Conservation (phyloP, 2,329 filamentous ascomycete genomes). For the Westerdykella ornata region DNA sequence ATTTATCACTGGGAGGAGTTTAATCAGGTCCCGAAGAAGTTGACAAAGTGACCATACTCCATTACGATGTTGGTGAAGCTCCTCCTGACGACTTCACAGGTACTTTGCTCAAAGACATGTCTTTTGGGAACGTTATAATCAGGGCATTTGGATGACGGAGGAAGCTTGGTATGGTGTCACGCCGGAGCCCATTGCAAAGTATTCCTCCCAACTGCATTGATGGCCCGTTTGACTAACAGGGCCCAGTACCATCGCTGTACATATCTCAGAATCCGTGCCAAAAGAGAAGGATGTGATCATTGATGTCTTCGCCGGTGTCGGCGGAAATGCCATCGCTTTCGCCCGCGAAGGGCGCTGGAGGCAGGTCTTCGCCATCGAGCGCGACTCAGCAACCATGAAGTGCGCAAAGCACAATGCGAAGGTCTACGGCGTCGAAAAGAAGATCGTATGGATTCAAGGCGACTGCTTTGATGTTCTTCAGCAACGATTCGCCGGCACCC, state of each 20-base stretch:
- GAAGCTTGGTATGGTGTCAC: conserved; percentile 97
- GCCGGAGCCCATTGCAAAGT: conserved; percentile 84
- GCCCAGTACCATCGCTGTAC: conserved; percentile 62
- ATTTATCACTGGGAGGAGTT: conserved; percentile 62
- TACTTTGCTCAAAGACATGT: conserved; percentile 87
- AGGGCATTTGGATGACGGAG: conserved; percentile 84
- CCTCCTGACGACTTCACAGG: conserved; percentile 41
- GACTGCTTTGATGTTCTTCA: conserved; percentile 75
- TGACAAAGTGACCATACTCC: conserved; percentile 64
- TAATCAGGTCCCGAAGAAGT: conserved; percentile 69
- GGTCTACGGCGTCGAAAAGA: conserved; percentile 70
- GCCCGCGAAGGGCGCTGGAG: conserved; percentile 73
- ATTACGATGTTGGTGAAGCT: not conserved
- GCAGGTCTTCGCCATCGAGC: conserved; percentile 82
- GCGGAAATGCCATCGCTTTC: conserved; percentile 93
- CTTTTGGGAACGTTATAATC: conserved; percentile 81
- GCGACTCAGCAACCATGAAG: conserved; percentile 67
- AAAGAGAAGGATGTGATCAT: conserved; percentile 61
- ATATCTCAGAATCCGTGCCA: conserved; percentile 55
- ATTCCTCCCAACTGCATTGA: conserved; percentile 18
- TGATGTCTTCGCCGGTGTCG: conserved; percentile 85
- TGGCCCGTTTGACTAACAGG: conserved; percentile 37
- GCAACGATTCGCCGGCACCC: conserved; percentile 45
- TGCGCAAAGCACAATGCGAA: conserved; percentile 91
- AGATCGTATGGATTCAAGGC: conserved; percentile 78